Base-by-base conservation (phyloP, 2,329 filamentous ascomycete genomes). In the Rutstroemia sp. region DNA sequence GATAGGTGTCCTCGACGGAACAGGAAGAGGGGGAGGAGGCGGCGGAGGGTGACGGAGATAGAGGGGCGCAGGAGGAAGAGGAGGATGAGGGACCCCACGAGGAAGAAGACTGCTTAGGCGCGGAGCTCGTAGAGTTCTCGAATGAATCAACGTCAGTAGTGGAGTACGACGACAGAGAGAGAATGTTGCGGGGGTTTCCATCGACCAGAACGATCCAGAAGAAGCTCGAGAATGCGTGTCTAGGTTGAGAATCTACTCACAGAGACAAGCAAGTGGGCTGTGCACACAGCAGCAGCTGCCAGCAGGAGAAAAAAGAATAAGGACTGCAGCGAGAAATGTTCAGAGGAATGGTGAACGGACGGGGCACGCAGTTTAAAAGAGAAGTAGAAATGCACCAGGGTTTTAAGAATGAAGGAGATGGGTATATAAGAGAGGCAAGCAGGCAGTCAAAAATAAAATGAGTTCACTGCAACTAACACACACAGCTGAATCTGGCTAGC, bases 311-410 rank as follows among this genome's bases (percentile, higher is more conserved):
- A 57, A 57, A 62, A 60, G 62, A 61, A 61, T 65, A 63, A 64
- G 62, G 63, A 65, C 67, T 67, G 65, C 40, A 57, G 55, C 63
- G 60, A 68, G 57, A 68, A 67, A 68, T 68, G 65, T 63, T 64
- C 61, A 54, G 58, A 66, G 65, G 66, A 68, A 68, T 69, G 66
- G 3, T 19, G 19, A 19, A 19, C 19, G 61, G 56, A 64, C 58
- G 49, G 54, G 53, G 39, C 6, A 53, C 48, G 58, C 56, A 57
- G 49, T 38, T 30, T 30, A 12, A 34, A 57, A 57, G 59, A 60
- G 54, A 49, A 36, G 42, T 19, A 54, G 57, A 63, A 57, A 42
- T 42, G n/a, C 7, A 42, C 58, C 58, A 63, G 63, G 59, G 61
- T 57, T 49, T 62, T 55, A 63, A 67, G 65, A 69, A 69, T 68